phyloP scores from a whole-genome alignment of 23 red algal species.

The Gracilaria gracilis region DNA sequence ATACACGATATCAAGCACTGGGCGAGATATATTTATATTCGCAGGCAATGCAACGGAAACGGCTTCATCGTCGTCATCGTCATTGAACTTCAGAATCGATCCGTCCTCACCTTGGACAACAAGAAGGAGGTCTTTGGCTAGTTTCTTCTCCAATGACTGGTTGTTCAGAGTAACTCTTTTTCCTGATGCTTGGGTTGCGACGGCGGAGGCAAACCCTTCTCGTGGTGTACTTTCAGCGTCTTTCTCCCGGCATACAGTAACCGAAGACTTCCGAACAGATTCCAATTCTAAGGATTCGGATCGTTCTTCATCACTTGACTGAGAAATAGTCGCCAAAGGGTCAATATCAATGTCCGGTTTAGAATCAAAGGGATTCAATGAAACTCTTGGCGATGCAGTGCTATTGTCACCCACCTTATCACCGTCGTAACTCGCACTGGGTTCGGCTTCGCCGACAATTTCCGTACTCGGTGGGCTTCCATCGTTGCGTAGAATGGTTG shows the following conservation, averaged over 20 bases:
- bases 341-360: conserved; percentile 32
- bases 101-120: conserved; percentile 77
- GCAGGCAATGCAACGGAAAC: conserved; percentile 24
- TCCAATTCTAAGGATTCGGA: conserved; percentile 24
- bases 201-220: background rate
- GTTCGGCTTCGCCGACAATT: conserved; percentile 48
- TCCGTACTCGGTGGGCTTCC: conserved; percentile 48
- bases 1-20: conserved; percentile 47
- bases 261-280: background rate
- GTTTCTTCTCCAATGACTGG: conserved; percentile 28
- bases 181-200: background rate
- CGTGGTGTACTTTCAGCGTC: background rate
- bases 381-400: conserved; percentile 10
- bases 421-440: background rate
- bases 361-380: conserved; percentile 46
- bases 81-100: conserved; percentile 36
- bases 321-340: background rate
- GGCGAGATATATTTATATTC: conserved; percentile 13
- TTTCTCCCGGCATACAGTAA: background rate
- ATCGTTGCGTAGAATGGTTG: background rate
- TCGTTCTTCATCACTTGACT: conserved; percentile 11
- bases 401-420: background rate
- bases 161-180: conserved; percentile 30
- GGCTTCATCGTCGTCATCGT: conserved; percentile 18
- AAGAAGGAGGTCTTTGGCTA: conserved; percentile 53